Evolutionary conservation across 352 stramenopile genomes (phyloP).

Genomic region (Pythium pyrilobum): DNA sequence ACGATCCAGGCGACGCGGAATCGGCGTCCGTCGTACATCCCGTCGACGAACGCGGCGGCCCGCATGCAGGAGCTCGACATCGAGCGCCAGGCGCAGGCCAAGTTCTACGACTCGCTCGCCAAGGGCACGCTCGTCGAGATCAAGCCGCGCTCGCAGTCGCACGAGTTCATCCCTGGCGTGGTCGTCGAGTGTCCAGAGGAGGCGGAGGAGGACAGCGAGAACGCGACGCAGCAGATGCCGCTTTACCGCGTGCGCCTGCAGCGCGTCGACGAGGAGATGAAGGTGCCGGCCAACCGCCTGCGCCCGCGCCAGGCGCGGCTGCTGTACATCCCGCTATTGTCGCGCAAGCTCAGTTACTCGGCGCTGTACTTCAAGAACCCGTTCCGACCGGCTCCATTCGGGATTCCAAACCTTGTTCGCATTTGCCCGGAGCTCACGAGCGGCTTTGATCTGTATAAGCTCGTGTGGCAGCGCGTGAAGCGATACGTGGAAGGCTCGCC

Average conservation of each 20-base stretch:
- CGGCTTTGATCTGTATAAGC: slow-evolving; percentile 71
- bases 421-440: slow-evolving; percentile 80
- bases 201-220: slow-evolving; percentile 30
- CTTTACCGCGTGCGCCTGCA: slow-evolving; percentile 54
- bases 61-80: slow-evolving; percentile 19
- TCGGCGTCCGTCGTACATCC: slow-evolving; percentile 72
- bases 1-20: slow-evolving; percentile 67
- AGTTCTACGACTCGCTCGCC: slow-evolving; percentile 54
- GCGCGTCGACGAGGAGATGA: slow-evolving; percentile 66
- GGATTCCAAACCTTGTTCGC: slow-evolving; percentile 80
- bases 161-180: slow-evolving; percentile 65
- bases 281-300: slow-evolving; percentile 59
- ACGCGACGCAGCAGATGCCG: slow-evolving; percentile 25
- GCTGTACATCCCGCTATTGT: slow-evolving; percentile 77
- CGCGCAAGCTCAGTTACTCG: slow-evolving; percentile 83
- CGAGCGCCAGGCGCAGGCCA: slow-evolving; percentile 8
- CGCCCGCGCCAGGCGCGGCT: slow-evolving; percentile 65
- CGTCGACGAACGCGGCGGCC: slow-evolving; percentile 19
- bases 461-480: slow-evolving; percentile 80
- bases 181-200: slow-evolving; percentile 40
- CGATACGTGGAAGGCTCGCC: slow-evolving; percentile 56
- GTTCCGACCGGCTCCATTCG: slow-evolving; percentile 81
- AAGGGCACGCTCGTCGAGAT: slow-evolving; percentile 73
- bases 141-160: slow-evolving; percentile 53
- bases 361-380: slow-evolving; percentile 88